A percentile compares a stretch with the other conserved stretches of the same genome.
Conservation (phyloP, 768 basidiomycete species). For the Tricholoma sp. region DNA sequence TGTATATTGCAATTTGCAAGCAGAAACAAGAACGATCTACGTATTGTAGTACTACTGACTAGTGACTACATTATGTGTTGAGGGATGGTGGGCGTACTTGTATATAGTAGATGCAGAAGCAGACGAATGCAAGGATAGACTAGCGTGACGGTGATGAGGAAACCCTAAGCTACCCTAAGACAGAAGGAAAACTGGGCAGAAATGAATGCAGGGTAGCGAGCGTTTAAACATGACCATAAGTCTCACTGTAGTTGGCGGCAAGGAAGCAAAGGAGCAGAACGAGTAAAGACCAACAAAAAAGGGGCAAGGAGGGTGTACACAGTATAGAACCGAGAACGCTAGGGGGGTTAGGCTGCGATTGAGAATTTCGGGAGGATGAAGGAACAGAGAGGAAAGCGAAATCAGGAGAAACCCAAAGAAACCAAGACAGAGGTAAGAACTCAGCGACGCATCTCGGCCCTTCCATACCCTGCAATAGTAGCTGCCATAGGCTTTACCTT, state of each 20-base stretch:
- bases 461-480: slow-evolving; percentile 12
- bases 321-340: background rate
- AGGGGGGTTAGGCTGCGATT: background rate
- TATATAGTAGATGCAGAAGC: too few species aligned
- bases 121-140: too few species aligned
- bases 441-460: slow-evolving; percentile 6
- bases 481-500: slow-evolving; percentile 1
- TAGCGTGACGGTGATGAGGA: too few species aligned
- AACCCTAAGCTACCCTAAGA: too few species aligned
- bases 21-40: background rate
- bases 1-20: too few species aligned
- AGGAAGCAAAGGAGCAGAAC: background rate
- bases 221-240: too few species aligned
- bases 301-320: background rate
- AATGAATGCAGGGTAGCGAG: background rate
- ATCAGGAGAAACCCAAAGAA: background rate
- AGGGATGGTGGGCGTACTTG: too few species aligned
- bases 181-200: background rate
- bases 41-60: background rate
- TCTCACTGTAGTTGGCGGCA: too few species aligned
- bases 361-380: background rate
- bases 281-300: too few species aligned
- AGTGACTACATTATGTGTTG: background rate
- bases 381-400: background rate
- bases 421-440: background rate